Evolutionary conservation across 306 rosid species (phyloP).

Genomic region (Prunus persica): DNA sequence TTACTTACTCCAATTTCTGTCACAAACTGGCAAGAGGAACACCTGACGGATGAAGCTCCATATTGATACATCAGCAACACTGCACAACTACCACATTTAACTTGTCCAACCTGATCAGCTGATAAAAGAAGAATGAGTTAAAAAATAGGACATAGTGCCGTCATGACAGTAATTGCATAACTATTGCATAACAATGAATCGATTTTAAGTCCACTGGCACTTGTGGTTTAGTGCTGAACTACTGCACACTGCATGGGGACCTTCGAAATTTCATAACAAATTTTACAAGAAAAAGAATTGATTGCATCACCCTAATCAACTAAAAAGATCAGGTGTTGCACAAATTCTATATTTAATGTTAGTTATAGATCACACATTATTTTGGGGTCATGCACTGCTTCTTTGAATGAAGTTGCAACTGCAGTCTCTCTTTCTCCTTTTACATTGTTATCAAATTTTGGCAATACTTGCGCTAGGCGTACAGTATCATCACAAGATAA

Average conservation of each 20-base stretch:
- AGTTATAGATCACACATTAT: neutral
- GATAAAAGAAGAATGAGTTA: conserved; percentile 25
- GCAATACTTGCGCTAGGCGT: neutral
- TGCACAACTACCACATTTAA: conserved; percentile 73
- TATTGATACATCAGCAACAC: conserved; percentile 78
- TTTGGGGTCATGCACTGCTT: neutral
- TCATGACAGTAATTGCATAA: neutral
- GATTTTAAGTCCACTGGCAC: neutral
- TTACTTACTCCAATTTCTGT: conserved; percentile 77
- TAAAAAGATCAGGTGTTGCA: neutral
- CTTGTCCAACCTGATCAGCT: conserved; percentile 88
- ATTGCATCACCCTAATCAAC: neutral
- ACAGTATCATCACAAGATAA: neutral
- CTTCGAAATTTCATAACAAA: no score
- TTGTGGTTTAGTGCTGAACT: neutral
- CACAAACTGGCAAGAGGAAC: conserved; percentile 69
- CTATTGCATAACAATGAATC: neutral
- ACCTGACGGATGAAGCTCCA: conserved; percentile 78
- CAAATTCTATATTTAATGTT: neutral
- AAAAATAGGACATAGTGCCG: conserved; percentile 4
- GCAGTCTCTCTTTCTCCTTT: neutral
- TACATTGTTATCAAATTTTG: neutral
- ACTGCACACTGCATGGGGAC: neutral
- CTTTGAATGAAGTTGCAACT: neutral
- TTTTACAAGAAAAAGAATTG: neutral